Base-by-base conservation (phyloP, 1,284 basidiomycete species). In the Chondrostereum purpureum region DNA sequence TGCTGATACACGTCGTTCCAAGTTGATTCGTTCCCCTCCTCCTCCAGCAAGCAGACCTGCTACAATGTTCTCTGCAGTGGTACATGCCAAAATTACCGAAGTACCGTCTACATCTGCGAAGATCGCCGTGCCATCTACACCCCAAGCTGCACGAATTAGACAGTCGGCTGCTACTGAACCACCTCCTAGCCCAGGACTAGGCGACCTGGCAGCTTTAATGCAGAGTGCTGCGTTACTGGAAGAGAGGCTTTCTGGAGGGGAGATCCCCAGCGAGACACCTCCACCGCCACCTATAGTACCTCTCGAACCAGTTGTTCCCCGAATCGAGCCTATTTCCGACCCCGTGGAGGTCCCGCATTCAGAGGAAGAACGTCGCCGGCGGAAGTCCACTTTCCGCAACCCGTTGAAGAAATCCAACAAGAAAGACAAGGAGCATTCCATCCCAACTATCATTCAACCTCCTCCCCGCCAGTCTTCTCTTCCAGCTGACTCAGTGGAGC, bases 171-270 rank as follows among this genome's bases (percentile, higher is more conserved):
- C 13, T 10, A 24, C 58, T 27, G 59, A 69, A 48, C 46, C 58
- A 3, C 64, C 67, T 5, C 21, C 63, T 20, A 76, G 66, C 50
- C 70, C 71, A 21, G 70, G 66, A 4, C 61, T 53, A 35, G 69
- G 67, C 3, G 78, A 80, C 36, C 53, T 80, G 39, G 66, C 70
- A 2, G 56, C 65, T 23, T 58, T 80, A 42, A 52, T 79, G 20
- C 68, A 72, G 33, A 72, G 77, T 44, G 72, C 76, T 10, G 72
- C 75, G 24, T 49, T 73, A 27, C 56, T 80, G 43, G 77, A 79
- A 58, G 54, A 66, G 51, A 66, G 65, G 42, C 58, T 80, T 31
- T 65, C 65, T 34, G 60, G 61, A 19, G 73, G 75, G 4, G 66
- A 71, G 39, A 53, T 71, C 11, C 69, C 68, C 1, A 55, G 56